phyloP scores from a whole-genome alignment of 495 filamentous ascomycete species.

The Xylaria curta region DNA sequence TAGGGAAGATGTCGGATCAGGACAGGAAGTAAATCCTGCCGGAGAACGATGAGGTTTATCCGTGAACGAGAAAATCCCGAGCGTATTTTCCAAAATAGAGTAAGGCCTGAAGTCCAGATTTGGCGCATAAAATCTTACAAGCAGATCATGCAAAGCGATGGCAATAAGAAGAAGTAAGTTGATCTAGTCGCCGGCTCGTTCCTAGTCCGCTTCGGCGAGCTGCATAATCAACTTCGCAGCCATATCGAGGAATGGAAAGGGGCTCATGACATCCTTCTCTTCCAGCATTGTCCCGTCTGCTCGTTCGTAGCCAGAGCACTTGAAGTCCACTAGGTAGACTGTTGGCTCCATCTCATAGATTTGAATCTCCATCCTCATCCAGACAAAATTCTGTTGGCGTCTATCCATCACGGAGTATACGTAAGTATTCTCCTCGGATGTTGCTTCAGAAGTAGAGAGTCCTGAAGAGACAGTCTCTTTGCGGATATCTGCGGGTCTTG shows the following conservation, averaged over 20 bases:
- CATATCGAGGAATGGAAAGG: conserved; percentile 80
- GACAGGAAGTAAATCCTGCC: neutral
- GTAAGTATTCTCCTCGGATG: conserved; percentile 42
- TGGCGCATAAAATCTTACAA: neutral
- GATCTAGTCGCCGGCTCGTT: neutral
- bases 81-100: conserved; percentile 4
- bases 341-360: conserved; percentile 93
- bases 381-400: conserved; percentile 61
- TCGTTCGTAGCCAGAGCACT: conserved; percentile 96
- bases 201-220: conserved; percentile 69
- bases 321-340: conserved; percentile 97
- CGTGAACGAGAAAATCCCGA: neutral
- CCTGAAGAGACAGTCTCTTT: conserved; percentile 45
- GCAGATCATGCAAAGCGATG: neutral
- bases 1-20: neutral
- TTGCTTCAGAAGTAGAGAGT: conserved; percentile 36
- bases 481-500: conserved; percentile 42
- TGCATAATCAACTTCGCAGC: conserved; percentile 76
- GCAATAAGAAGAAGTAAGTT: neutral
- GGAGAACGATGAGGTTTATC: neutral
- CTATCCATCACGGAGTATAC: conserved; percentile 49
- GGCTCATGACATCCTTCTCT: conserved; percentile 76
- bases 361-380: conserved; percentile 93
- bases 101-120: neutral
- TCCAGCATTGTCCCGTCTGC: conserved; percentile 61